These are phyloP conservation scores for Periglandula ipomoeae DNA, from an alignment of 2,329 filamentous ascomycete genomes.

Conservation along the genomic window DNA sequence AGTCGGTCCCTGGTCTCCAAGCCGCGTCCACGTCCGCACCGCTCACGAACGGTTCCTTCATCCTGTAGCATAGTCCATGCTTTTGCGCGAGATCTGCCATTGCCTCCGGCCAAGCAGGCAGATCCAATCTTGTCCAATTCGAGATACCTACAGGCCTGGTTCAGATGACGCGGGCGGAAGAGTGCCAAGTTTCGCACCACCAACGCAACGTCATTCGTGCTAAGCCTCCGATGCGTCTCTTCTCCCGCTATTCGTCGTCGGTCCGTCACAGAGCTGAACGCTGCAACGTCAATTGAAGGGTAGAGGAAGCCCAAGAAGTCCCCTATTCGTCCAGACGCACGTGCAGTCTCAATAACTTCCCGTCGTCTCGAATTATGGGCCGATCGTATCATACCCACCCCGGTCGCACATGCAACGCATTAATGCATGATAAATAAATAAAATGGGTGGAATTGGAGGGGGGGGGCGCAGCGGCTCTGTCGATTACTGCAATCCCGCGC, in stretches of 20 bases:
- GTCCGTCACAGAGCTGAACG: too few species aligned
- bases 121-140: not conserved
- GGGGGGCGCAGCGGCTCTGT: not conserved
- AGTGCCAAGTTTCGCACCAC: not conserved
- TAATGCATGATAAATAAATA: conserved; percentile 3
- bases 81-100: not conserved
- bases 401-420: conserved; percentile 3
- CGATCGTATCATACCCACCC: conserved; percentile 5
- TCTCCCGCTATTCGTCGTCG: too few species aligned
- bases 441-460: not conserved
- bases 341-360: not conserved
- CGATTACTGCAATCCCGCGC: not conserved
- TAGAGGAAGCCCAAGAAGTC: not conserved
- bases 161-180: not conserved
- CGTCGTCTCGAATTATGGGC: not conserved
- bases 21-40: not conserved
- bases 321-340: not conserved
- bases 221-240: not conserved
- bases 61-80: not conserved
- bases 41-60: not conserved
- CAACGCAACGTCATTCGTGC: not conserved
- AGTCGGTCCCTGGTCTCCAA: not conserved
- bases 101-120: not conserved
- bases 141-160: not conserved
- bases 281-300: not conserved